Percentiles rank a stretch among this genome's conserved stretches.
phyloP scores from a whole-genome alignment of 1,284 basidiomycete species.

The Sphagnurus paluster region DNA sequence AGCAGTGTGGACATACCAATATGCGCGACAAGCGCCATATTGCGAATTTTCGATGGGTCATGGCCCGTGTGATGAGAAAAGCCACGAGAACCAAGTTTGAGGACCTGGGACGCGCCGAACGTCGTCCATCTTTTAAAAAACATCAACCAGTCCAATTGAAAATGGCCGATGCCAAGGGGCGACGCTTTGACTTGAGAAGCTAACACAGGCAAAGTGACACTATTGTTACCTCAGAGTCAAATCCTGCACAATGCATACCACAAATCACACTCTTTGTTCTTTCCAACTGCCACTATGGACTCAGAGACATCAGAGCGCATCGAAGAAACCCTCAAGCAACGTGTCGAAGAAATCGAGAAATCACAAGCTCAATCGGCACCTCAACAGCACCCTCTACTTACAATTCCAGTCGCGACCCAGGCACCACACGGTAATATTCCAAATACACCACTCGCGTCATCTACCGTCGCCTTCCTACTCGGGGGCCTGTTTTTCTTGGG shows the following conservation, averaged over 20 bases:
- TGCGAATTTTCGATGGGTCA: constrained; percentile 57
- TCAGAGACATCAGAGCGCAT: constrained; percentile 33
- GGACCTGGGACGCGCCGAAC: constrained; percentile 8
- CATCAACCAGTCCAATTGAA: constrained; percentile 20
- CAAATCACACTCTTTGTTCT: constrained; percentile 8
- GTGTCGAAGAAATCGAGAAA: no score
- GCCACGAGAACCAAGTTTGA: constrained; percentile 17
- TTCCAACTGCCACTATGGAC: constrained; percentile 18
- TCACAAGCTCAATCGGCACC: no score
- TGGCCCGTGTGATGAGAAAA: constrained; percentile 34
- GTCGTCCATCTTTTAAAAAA: constrained; percentile 23
- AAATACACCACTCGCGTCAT: constrained; percentile 78
- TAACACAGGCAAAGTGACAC: constrained; percentile 28
- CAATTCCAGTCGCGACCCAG: constrained; percentile 41
- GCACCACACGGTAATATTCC: constrained; percentile 66
- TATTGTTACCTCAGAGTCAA: constrained; percentile 24
- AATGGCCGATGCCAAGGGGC: neutral
- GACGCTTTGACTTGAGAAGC: constrained; percentile 6
- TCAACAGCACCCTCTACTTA: constrained; percentile 49
- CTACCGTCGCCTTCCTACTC: constrained; percentile 74
- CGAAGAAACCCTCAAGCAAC: constrained; percentile 49
- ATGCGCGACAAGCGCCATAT: constrained; percentile 83
- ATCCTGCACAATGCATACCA: constrained; percentile 17
- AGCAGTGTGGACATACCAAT: constrained; percentile 54
- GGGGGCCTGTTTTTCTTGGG: constrained; percentile 65